Conservation (phyloP, 495 filamentous ascomycete species). For the Neurospora sp. region DNA sequence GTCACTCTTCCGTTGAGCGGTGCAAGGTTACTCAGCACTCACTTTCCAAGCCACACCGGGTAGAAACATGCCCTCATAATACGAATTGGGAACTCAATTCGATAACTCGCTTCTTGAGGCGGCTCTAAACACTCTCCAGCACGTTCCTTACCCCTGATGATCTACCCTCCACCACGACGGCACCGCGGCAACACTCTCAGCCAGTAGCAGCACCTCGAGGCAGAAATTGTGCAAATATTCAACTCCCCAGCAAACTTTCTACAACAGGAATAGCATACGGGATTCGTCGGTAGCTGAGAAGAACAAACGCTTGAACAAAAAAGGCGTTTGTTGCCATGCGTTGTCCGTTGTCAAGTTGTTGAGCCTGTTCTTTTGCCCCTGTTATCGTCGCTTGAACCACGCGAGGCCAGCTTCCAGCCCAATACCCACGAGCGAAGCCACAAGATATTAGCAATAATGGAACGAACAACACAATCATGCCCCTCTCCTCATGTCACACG, state of each 20-base stretch:
- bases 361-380: neutral
- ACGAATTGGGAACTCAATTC: neutral
- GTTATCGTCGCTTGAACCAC: neutral
- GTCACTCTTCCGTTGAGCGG: neutral
- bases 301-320: neutral
- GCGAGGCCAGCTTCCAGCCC: neutral
- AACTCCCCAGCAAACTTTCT: neutral
- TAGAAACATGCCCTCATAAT: neutral
- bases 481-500: neutral
- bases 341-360: neutral
- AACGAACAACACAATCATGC: neutral
- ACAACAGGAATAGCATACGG: neutral
- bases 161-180: neutral
- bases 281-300: neutral
- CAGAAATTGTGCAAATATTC: neutral
- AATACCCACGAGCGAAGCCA: neutral
- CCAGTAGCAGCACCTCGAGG: neutral
- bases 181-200: neutral
- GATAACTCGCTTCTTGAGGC: neutral
- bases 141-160: neutral
- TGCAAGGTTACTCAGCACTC: neutral
- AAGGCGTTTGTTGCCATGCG: neutral
- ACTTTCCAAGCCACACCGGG: neutral
- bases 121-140: neutral
- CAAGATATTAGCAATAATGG: neutral